Base-by-base conservation (phyloP, 1,284 basidiomycete genomes). In the Naganishia cerealis region DNA sequence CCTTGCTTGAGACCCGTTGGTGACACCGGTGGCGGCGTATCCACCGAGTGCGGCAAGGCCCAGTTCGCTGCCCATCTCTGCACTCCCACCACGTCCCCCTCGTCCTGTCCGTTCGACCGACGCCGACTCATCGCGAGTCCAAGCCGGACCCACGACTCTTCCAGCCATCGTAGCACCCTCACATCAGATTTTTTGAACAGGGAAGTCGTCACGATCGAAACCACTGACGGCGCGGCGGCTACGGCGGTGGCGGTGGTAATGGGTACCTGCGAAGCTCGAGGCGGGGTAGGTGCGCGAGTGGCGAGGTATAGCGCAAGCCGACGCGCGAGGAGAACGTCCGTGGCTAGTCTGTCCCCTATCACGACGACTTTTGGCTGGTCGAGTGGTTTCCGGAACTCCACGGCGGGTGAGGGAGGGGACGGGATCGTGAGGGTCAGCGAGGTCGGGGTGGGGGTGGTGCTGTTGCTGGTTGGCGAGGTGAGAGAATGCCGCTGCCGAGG, bases 301-400 rank as follows among this genome's bases (percentile, higher is more conserved):
- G 69, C 16, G 66, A 55, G 48, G 13, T 75, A 71, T 36, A 71
- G 65, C 4, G 77, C 75, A 55, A 85, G 79, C 2, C 92, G 87
- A 72, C 90, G 89, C 6, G 92, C 90, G 75, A 97, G 84, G 54
- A 96, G 86, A 21, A 94, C 83, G 78, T 98, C 94, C 0, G 94
- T 98, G 75, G 94, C 90, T 50, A 94, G 81, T 12, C 94, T 85
- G 80, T 98, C 94, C 0, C 94, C 94, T 12, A 98, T 86, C 21
- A 96, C 81, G 68, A 96, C 81, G 40, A 96, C 83, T 21, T 75
- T 40, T 67, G 70, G 78, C 69, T 86, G 85, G 55, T 85, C 82
- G 72, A 87, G 85, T 16, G 76, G 76, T 58, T 89, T 76, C 0
- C 87, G 86, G 7, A 24, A 50, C 46, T 53, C 71, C 7, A 3